A percentile compares a stretch with the other conserved stretches of the same genome.
Conservation (phyloP, 2,329 filamentous ascomycete genomes). For the Phaeosphaeriaceae sp. region DNA sequence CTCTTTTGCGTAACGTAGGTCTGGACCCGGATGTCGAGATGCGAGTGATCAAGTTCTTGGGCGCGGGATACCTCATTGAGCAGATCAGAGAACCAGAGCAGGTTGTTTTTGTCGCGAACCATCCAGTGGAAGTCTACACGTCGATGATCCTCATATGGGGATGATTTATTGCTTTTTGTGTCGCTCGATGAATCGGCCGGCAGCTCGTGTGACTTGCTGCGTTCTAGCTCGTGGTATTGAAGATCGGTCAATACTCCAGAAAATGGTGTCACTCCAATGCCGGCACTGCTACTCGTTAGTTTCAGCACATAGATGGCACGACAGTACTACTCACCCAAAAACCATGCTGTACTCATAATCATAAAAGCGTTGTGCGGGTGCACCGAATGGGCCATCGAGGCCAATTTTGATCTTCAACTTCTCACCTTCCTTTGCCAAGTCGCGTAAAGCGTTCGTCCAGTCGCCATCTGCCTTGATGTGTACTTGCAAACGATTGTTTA, state of each 20-base stretch:
- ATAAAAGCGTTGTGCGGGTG: conserved; percentile 65
- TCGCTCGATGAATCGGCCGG: conserved; percentile 13
- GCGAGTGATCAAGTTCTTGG: conserved; percentile 41
- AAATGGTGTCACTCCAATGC: conserved; percentile 66
- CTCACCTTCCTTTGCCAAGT: conserved; percentile 49
- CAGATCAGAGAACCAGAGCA: conserved; percentile 65
- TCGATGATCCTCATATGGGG: conserved; percentile 51
- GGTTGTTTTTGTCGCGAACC: conserved; percentile 63
- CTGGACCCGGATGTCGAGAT: conserved; percentile 62
- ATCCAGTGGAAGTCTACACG: conserved; percentile 68
- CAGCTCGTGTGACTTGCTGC: conserved; percentile 22
- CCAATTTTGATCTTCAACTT: conserved; percentile 57
- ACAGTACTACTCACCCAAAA: conserved; percentile 48
- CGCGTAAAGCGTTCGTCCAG: conserved; percentile 59
- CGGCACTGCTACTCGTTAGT: conserved; percentile 47
- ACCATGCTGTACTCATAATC: conserved; percentile 65
- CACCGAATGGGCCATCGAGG: conserved; percentile 65
- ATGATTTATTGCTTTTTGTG: conserved; percentile 8
- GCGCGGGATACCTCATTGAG: conserved; percentile 55
- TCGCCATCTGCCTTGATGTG: conserved; percentile 67
- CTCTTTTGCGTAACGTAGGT: conserved; percentile 65
- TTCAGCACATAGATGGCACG: neutral
- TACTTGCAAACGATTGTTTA: conserved; percentile 59
- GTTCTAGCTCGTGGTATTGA: conserved; percentile 54
- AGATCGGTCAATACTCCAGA: conserved; percentile 64